These are phyloP conservation scores for Vitis hybrid DNA, from an alignment of 177 flowering plant genomes.

Conservation along the genomic window DNA sequence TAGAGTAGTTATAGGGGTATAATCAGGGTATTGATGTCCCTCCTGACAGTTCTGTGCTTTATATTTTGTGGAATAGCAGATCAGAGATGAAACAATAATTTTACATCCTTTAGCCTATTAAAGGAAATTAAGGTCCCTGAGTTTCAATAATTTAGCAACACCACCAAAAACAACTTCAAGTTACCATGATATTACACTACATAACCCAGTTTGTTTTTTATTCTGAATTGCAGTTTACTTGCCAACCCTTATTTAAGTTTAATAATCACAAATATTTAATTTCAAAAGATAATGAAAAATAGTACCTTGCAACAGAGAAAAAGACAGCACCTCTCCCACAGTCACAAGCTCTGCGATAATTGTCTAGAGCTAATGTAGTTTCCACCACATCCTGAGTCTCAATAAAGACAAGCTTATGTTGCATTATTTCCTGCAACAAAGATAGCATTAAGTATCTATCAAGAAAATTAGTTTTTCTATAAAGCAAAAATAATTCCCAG, in stretches of 20 bases:
- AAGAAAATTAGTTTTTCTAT: not conserved
- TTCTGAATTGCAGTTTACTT: not conserved
- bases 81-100: no score
- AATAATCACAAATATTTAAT: not conserved
- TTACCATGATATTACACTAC: not conserved
- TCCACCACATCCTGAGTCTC: constrained; percentile 99
- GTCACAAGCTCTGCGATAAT: constrained; percentile 98
- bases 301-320: constrained; percentile 94
- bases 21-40: no score
- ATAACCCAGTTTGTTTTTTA: not conserved
- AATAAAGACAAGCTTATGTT: constrained; percentile 95
- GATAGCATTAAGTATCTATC: not conserved
- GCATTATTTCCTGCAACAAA: constrained; percentile 88
- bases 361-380: constrained; percentile 97
- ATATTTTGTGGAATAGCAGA: no score
- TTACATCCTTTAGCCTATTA: no score
- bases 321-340: constrained; percentile 99
- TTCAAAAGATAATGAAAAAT: not conserved
- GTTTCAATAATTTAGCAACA: not conserved
- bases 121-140: not conserved
- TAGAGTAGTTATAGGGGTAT: no score
- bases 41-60: no score
- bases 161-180: not conserved
- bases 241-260: no score
- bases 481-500: not conserved